phyloP scores from a whole-genome alignment of 192 early-diverging fungal species.

The Coemansia sp. region DNA sequence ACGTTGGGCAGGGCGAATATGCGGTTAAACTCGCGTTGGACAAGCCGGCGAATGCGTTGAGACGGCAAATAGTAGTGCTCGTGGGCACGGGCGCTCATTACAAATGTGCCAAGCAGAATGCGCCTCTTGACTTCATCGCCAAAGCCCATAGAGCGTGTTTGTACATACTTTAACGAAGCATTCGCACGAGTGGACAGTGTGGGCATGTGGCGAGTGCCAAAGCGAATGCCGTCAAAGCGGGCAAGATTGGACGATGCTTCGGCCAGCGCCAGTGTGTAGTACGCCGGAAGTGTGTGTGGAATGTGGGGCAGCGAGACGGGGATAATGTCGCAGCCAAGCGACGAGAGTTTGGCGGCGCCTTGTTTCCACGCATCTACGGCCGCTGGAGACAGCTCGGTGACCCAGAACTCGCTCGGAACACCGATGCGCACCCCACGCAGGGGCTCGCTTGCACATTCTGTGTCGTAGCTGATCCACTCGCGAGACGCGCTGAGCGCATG shows the following conservation, averaged over 20 bases:
- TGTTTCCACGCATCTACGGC: constrained; percentile 61
- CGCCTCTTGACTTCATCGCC: constrained; percentile 81
- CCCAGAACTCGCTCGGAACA: constrained; percentile 70
- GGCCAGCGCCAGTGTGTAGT: constrained; percentile 85
- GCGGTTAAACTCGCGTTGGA: constrained; percentile 75
- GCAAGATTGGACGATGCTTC: constrained; percentile 92
- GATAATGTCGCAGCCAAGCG: constrained; percentile 66
- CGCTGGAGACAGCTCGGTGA: constrained; percentile 64
- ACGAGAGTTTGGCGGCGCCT: constrained; percentile 59
- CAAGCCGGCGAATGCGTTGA: constrained; percentile 75
- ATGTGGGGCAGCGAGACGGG: constrained; percentile 73
- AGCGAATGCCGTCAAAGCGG: constrained; percentile 84
- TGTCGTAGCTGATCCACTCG: constrained; percentile 4
- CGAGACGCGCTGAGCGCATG: constrained; percentile 9
- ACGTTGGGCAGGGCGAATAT: constrained; percentile 70
- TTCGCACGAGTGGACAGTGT: neutral
- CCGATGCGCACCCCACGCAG: constrained; percentile 62
- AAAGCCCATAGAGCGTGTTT: constrained; percentile 69
- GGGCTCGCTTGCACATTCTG: constrained; percentile 2
- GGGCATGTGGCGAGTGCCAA: constrained; percentile 56
- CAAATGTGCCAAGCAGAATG: constrained; percentile 84
- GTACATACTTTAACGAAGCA: constrained; percentile 54
- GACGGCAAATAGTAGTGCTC: constrained; percentile 75
- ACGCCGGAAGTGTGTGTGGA: constrained; percentile 71
- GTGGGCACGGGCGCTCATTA: constrained; percentile 71